phyloP scores from a whole-genome alignment of 2,329 filamentous ascomycete species.

The Pseudocercospora cruenta region DNA sequence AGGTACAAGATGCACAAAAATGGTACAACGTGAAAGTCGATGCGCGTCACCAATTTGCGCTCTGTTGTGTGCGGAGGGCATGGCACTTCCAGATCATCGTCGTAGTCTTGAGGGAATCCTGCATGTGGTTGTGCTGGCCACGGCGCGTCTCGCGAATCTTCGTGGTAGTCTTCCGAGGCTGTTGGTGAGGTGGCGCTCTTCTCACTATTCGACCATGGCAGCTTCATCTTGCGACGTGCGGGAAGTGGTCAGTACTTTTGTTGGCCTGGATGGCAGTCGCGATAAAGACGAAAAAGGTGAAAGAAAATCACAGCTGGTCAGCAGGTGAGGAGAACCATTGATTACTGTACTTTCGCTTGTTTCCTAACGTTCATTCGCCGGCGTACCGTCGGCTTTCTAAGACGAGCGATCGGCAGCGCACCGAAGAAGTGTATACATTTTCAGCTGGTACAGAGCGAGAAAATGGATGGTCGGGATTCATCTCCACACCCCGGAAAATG shows the following conservation, averaged over 20 bases:
- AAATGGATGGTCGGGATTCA: no score
- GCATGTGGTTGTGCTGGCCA: constrained; percentile 1
- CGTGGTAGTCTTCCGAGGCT: constrained; percentile 13
- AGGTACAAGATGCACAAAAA: constrained; percentile 56
- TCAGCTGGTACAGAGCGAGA: neutral
- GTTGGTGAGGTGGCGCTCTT: constrained; percentile 11
- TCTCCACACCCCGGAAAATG: no score
- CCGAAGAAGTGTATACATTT: neutral
- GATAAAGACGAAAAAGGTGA: neutral
- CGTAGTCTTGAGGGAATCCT: constrained; percentile 30
- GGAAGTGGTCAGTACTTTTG: neutral
- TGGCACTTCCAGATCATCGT: constrained; percentile 36
- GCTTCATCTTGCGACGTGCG: constrained; percentile 12
- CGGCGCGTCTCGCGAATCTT: neutral
- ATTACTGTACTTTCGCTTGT: constrained; percentile 3
- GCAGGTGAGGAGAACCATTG: constrained; percentile 1
- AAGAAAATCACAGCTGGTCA: neutral
- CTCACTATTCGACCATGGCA: constrained; percentile 11
- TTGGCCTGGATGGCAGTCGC: no score
- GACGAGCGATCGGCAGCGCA: neutral
- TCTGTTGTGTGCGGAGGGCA: constrained; percentile 57
- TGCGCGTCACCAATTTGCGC: constrained; percentile 47
- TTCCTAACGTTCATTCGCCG: constrained; percentile 3
- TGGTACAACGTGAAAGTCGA: constrained; percentile 54
- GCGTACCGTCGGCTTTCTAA: neutral